Base-by-base conservation (phyloP, 2,329 filamentous ascomycete genomes). In the Paramyrothecium sp. region DNA sequence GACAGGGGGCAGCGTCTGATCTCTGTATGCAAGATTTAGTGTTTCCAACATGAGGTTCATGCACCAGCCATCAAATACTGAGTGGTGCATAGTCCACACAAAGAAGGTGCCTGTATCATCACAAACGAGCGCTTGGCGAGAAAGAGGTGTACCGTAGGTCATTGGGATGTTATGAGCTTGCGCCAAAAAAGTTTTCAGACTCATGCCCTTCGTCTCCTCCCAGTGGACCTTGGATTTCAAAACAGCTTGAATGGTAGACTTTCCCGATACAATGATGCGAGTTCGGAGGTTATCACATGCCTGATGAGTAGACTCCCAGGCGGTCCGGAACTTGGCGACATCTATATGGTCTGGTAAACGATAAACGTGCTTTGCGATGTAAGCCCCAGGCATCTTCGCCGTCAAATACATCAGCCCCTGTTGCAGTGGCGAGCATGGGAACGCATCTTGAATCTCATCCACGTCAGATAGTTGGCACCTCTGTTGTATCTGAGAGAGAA, bases 31-130 rank as follows among this genome's bases (percentile, higher is more conserved):
- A 12, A 52, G 44, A 16, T 46, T 22, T 2, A 63, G 38, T 2
- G 54, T 34, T 17, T 59, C 53, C 22, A 65, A 55, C 16, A 66
- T 61, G 3, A 80, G 63, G 2, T 74, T 73, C 73, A 79, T 75
- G 1, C 74, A 77, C 76, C 79, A 81, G 16, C 80, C 80, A 52
- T 84, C 81, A 56, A 82, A 84, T 1, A 81, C 65, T 16, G 75
- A 73, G 58, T 83, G 81, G 23, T 67, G 65, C n/a, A 60, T 55
- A 3, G 57, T 59, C 59, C 56, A 63, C 19, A 64, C 53, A 20
- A 65, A 57, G 16, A 23, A 51, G 2, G 22, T 58, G 1, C 17
- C 34, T 10, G 19, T 26, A 7, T 33, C 17, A 3, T 51, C 12
- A 2, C 30, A 13, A 23, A 53, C 22, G 11, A 56, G 5, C 12